phyloP scores from a whole-genome alignment of 208 protist species.

The Trypanosoma platydactyli region DNA sequence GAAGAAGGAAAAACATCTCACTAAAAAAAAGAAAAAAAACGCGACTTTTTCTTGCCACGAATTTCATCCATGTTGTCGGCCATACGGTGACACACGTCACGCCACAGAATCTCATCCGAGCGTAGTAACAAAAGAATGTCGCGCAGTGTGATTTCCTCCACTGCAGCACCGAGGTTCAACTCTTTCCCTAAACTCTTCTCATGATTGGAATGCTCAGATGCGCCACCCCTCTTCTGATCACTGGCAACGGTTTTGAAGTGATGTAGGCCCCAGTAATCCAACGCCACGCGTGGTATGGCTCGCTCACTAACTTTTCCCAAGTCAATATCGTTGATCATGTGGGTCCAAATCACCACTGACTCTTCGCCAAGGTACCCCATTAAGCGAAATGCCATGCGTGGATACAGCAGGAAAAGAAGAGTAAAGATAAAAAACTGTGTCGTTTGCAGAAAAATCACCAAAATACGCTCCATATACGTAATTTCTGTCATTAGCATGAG shows the following conservation, averaged over 20 bases:
- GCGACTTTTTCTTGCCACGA: slow-evolving; percentile 11
- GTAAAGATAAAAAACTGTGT: slow-evolving; percentile 54
- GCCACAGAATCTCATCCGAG: slow-evolving; percentile 77
- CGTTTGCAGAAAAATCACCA: slow-evolving; percentile 49
- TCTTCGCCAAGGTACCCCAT: slow-evolving; percentile 79
- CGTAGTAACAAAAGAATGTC: slow-evolving; percentile 70
- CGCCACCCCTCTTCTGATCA: not conserved
- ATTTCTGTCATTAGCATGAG: slow-evolving; percentile 68
- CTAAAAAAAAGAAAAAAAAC: slow-evolving; percentile 22
- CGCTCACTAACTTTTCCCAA: slow-evolving; percentile 64
- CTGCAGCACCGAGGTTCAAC: not conserved
- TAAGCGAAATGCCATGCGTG: slow-evolving; percentile 71
- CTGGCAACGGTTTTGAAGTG: slow-evolving; percentile 31
- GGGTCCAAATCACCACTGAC: slow-evolving; percentile 82
- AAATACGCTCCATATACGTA: slow-evolving; percentile 42
- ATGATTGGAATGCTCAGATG: slow-evolving; percentile 3
- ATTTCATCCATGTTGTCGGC: slow-evolving; percentile 51
- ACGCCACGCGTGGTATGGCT: slow-evolving; percentile 43
- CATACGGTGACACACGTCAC: slow-evolving; percentile 55
- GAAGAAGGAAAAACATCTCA: slow-evolving; percentile 6
- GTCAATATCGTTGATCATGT: slow-evolving; percentile 86
- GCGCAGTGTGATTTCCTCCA: slow-evolving; percentile 47
- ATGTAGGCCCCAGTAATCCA: slow-evolving; percentile 69
- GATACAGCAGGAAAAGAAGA: slow-evolving; percentile 55
- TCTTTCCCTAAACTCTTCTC: not conserved